Evolutionary conservation across 2,329 filamentous ascomycete genomes (phyloP).

Genomic region (Dendrostoma leiphaemia): DNA sequence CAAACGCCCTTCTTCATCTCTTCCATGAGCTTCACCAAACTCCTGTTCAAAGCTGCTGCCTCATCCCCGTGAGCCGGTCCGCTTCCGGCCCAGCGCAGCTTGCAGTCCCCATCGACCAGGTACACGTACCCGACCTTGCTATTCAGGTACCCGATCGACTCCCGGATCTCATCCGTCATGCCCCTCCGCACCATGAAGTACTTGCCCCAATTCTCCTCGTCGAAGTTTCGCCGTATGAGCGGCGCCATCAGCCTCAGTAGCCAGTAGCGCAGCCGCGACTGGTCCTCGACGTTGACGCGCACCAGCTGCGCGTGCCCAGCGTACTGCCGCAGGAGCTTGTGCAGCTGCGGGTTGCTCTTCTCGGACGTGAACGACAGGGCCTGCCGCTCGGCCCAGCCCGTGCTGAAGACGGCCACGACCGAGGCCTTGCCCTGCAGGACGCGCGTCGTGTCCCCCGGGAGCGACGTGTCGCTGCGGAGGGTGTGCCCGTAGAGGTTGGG

Average conservation of each 20-base stretch:
- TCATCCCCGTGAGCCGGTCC: slow-evolving; percentile 65
- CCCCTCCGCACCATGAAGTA: slow-evolving; percentile 62
- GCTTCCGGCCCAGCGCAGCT: slow-evolving; percentile 92
- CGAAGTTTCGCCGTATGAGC: slow-evolving; percentile 47
- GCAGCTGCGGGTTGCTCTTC: slow-evolving; percentile 67
- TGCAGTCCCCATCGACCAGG: slow-evolving; percentile 81
- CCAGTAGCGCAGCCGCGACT: slow-evolving; percentile 59
- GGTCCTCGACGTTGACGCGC: slow-evolving; percentile 87
- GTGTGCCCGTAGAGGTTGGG: slow-evolving; percentile 86
- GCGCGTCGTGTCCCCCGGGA: slow-evolving; percentile 68
- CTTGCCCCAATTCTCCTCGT: slow-evolving; percentile 52
- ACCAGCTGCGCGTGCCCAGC: slow-evolving; percentile 67
- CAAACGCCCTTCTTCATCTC: slow-evolving; percentile 45
- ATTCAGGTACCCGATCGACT: slow-evolving; percentile 73
- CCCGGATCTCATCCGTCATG: slow-evolving; percentile 59
- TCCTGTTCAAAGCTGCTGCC: slow-evolving; percentile 63
- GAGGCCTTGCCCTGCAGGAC: slow-evolving; percentile 71
- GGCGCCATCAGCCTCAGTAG: slow-evolving; percentile 57
- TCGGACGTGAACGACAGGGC: slow-evolving; percentile 67
- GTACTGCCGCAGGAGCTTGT: slow-evolving; percentile 55
- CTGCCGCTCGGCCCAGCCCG: slow-evolving; percentile 83
- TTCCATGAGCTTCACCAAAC: slow-evolving; percentile 59
- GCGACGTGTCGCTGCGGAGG: slow-evolving; percentile 54
- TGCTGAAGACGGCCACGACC: slow-evolving; percentile 79
- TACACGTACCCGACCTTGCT: slow-evolving; percentile 93